These are phyloP conservation scores for Tuber brumale DNA, from an alignment of 495 filamentous ascomycete species.

Conservation along the genomic window DNA sequence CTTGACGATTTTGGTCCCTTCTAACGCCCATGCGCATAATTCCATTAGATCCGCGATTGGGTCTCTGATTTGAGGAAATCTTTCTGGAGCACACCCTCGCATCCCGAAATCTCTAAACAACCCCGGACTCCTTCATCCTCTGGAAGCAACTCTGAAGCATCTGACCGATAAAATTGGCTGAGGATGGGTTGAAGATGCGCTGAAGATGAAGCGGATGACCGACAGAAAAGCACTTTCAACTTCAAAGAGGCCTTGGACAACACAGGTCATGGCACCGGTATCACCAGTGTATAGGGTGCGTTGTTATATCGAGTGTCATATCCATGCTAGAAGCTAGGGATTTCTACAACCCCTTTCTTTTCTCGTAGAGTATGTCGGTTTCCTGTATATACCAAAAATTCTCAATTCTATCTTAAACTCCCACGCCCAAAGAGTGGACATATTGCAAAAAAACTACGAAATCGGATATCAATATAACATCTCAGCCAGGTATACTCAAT, in stretches of 20 bases:
- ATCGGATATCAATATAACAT: background rate
- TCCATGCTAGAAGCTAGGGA: background rate
- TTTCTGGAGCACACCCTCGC: conserved; percentile 26
- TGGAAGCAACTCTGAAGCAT: background rate
- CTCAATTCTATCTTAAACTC: background rate
- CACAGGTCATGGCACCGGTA: background rate
- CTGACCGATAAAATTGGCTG: background rate
- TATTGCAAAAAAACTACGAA: background rate
- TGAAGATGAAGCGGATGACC: background rate
- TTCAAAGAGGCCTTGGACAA: background rate
- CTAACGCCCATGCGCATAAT: background rate
- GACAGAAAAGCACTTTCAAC: background rate
- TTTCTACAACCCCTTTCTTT: background rate
- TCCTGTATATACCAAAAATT: background rate
- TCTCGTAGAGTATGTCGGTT: background rate
- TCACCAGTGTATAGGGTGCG: background rate
- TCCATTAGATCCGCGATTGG: conserved; percentile 24
- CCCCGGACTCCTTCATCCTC: conserved; percentile 7
- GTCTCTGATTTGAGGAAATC: conserved; percentile 15
- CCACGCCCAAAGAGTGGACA: background rate
- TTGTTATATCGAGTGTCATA: background rate
- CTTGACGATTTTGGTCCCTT: background rate
- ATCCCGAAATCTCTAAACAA: conserved; percentile 2
- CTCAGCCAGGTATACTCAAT: background rate
- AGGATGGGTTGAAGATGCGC: background rate